phyloP scores from a whole-genome alignment of 306 rosid species.

The Coriaria nepalensis region DNA sequence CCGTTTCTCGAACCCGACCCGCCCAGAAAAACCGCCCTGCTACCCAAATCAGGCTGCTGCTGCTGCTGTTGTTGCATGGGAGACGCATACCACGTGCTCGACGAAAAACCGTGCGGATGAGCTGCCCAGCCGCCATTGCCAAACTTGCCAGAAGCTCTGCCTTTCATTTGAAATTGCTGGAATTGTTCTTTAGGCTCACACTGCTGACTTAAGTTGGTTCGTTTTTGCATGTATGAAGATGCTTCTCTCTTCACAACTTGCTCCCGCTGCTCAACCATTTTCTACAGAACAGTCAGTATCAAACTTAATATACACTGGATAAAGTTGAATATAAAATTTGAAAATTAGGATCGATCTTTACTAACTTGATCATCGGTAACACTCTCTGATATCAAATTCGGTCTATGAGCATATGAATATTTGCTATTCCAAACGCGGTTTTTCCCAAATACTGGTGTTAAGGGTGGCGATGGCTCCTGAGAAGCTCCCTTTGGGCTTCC shows the following conservation, averaged over 20 bases:
- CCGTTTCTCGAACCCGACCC: constrained; percentile 23
- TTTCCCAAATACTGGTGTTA: constrained; percentile 21
- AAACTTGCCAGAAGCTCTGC: neutral
- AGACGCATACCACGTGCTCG: neutral
- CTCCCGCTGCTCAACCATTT: constrained; percentile 14
- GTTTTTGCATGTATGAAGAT: constrained; percentile 4
- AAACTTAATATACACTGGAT: no score
- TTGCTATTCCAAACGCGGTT: constrained; percentile 14
- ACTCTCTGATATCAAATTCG: no score
- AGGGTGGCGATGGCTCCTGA: constrained; percentile 34
- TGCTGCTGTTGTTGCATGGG: no score
- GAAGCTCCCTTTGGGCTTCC: constrained; percentile 32
- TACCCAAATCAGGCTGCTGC: constrained; percentile 18
- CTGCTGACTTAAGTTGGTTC: neutral
- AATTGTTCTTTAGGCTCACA: neutral
- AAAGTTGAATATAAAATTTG: no score
- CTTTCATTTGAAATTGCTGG: constrained; percentile 12
- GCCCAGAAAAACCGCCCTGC: constrained; percentile 27
- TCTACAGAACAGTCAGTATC: no score
- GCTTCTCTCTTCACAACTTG: constrained; percentile 16
- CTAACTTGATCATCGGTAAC: no score
- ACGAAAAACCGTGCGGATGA: neutral
- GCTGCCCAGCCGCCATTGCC: neutral
- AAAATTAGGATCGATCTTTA: no score
- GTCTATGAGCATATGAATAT: no score